Evolutionary conservation across 306 rosid species (phyloP).

Genomic region (Gillenia trifoliata): DNA sequence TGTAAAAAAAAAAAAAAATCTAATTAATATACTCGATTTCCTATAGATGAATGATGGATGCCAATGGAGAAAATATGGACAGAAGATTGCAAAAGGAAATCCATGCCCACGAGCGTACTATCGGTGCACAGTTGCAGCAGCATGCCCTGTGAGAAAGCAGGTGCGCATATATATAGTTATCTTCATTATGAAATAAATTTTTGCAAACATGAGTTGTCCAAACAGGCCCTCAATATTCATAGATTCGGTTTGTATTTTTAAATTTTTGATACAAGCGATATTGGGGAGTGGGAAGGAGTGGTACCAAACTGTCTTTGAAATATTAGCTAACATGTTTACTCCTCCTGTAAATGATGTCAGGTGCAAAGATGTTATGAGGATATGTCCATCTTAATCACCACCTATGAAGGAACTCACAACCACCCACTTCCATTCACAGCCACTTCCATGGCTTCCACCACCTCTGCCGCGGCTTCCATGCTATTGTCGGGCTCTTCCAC

Average conservation of each 20-base stretch:
- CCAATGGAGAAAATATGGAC: conserved; percentile 88
- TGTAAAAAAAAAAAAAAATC: too few species aligned
- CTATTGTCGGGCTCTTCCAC: conserved; percentile 52
- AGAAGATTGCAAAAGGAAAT: conserved; percentile 69
- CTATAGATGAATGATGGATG: conserved; percentile 73
- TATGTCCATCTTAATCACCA: conserved; percentile 40
- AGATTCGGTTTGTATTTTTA: neutral
- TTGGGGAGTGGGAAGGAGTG: neutral
- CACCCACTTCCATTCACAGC: conserved; percentile 40
- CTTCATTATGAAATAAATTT: neutral
- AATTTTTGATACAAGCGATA: neutral
- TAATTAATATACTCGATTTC: neutral
- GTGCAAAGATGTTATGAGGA: conserved; percentile 49
- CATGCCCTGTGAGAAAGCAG: conserved; percentile 74
- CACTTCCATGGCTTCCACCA: conserved; percentile 40
- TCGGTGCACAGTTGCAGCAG: conserved; percentile 66
- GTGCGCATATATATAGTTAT: conserved; percentile 9
- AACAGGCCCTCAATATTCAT: neutral
- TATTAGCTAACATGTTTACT: neutral
- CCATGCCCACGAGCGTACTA: conserved; percentile 81
- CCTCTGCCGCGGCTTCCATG: conserved; percentile 37
- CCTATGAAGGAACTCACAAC: conserved; percentile 51
- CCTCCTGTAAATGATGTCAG: conserved; percentile 11
- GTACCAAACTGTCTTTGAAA: neutral
- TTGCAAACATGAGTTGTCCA: neutral